Conservation (phyloP, 2,329 filamentous ascomycete genomes). For the Aspergillus piperis region DNA sequence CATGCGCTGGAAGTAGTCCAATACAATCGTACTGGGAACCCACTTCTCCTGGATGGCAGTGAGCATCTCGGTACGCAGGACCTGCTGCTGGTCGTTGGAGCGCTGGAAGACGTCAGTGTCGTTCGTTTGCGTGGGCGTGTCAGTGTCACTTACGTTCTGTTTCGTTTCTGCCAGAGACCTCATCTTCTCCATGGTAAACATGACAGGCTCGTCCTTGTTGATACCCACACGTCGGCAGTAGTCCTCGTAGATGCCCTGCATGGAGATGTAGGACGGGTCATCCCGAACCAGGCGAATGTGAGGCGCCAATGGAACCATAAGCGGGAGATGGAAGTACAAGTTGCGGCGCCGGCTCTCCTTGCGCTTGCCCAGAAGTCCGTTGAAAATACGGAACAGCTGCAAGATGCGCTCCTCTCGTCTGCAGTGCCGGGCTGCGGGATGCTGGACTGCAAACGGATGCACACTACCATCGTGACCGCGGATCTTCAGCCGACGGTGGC, state of each 20-base stretch:
- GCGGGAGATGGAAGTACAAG: constrained; percentile 89
- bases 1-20: constrained; percentile 85
- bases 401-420: constrained; percentile 91
- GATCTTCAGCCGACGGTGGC: constrained; percentile 90
- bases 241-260: constrained; percentile 95
- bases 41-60: constrained; percentile 91
- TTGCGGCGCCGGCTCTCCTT: constrained; percentile 95
- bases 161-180: constrained; percentile 72
- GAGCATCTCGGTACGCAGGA: constrained; percentile 85
- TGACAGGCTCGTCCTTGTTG: constrained; percentile 90
- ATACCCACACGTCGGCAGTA: constrained; percentile 84
- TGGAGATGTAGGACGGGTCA: constrained; percentile 87
- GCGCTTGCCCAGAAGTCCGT: constrained; percentile 84
- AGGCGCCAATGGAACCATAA: constrained; percentile 93
- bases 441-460: constrained; percentile 96
- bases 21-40: constrained; percentile 77
- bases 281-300: constrained; percentile 96
- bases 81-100: constrained; percentile 66
- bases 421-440: constrained; percentile 89
- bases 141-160: constrained; percentile 46
- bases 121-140: neutral
- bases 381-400: constrained; percentile 96
- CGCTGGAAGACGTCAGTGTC: constrained; percentile 39
- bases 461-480: constrained; percentile 95
- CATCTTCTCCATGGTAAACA: constrained; percentile 95